phyloP scores from a whole-genome alignment of 345 rosid species.

The Lepidium aucheri region DNA sequence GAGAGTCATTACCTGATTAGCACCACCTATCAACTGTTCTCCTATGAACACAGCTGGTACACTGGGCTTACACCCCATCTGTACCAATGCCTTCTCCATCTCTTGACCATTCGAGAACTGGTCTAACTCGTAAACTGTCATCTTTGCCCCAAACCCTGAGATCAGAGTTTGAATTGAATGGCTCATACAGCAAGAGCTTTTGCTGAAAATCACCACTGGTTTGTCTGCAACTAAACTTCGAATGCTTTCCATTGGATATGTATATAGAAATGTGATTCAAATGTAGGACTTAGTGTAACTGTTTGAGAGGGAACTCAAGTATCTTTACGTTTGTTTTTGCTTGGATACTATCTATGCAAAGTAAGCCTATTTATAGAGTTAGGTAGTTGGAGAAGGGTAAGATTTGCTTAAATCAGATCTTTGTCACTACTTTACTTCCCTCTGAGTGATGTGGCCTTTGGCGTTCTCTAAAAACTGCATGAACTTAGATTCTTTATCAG shows the following conservation, averaged over 20 bases:
- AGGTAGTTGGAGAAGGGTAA: background rate
- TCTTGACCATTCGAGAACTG: slow-evolving; percentile 45
- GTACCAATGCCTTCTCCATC: slow-evolving; percentile 48
- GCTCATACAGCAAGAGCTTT: slow-evolving; percentile 71
- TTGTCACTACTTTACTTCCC: slow-evolving; percentile 21
- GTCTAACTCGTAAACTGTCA: slow-evolving; percentile 66
- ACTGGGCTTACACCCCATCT: slow-evolving; percentile 50
- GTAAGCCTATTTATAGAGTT: slow-evolving; percentile 25
- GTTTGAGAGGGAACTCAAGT: slow-evolving; percentile 2
- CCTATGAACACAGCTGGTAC: slow-evolving; percentile 87
- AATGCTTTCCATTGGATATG: slow-evolving; percentile 30
- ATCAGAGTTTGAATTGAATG: slow-evolving; percentile 58
- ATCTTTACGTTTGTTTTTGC: slow-evolving; percentile 10
- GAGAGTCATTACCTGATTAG: slow-evolving; percentile 54
- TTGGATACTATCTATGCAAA: background rate
- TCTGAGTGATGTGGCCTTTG: slow-evolving; percentile 24
- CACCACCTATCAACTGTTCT: slow-evolving; percentile 60
- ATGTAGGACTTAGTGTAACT: background rate
- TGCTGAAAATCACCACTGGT: slow-evolving; percentile 88
- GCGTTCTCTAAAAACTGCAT: slow-evolving; percentile 20
- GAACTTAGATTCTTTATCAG: slow-evolving; percentile 14
- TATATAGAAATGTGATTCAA: background rate
- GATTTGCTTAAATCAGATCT: slow-evolving; percentile 20
- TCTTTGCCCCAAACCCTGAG: slow-evolving; percentile 63
- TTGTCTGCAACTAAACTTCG: slow-evolving; percentile 49